Base-by-base conservation (phyloP, 116 monocot genomes). In the Papilionanthe hybrid region DNA sequence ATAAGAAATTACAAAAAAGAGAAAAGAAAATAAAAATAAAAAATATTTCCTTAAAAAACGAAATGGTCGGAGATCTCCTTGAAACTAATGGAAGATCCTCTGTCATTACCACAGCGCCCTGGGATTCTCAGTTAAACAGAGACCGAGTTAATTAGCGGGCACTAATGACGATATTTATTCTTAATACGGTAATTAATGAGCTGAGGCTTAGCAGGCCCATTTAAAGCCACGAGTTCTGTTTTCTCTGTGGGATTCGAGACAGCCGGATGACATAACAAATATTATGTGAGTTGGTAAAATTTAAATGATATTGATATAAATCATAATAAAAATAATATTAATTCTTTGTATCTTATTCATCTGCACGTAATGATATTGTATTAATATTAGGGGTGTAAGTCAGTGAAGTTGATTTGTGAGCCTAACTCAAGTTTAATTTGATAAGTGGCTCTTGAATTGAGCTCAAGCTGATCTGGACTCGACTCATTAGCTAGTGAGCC, bases 191-290 rank as follows among this genome's bases (percentile, higher is more conserved):
- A 4, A 10, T 37, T 30, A 32, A 30, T 68, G 68, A 22, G 58
- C 58, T n/a, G 22, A 8, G 58, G 22, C 19, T 58, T 4, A 63
- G n/a, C 15, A 25, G 75, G 25, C 42, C 47, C 72, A 3, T 44
- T 75, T 75, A 48, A 75, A 48, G 22, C 5, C 48, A 0, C 23
- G 49, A 44, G 44, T 8, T 22, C 43, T 73, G 13, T 5, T 44
- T 72, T 73, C 44, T 44, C 13, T 73, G 20, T 19, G 48, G 47
- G 75, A 75, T 75, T 49, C 75, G 75, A 75, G 27, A 5, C 47
- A 32, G 69, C 28, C 32, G 25, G 2, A 48, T 4, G n/a, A 25
- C 45, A 11, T 19, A 72, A 15, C 15, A 17, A 20, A 37, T 37
- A 37, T 37, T 37, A 37, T 37, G 37, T 37, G 37, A 37, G 37